Percentiles rank a stretch among this genome's conserved stretches.
phyloP scores from a whole-genome alignment of 768 basidiomycete species.

The Cyclocybe cylindracea region DNA sequence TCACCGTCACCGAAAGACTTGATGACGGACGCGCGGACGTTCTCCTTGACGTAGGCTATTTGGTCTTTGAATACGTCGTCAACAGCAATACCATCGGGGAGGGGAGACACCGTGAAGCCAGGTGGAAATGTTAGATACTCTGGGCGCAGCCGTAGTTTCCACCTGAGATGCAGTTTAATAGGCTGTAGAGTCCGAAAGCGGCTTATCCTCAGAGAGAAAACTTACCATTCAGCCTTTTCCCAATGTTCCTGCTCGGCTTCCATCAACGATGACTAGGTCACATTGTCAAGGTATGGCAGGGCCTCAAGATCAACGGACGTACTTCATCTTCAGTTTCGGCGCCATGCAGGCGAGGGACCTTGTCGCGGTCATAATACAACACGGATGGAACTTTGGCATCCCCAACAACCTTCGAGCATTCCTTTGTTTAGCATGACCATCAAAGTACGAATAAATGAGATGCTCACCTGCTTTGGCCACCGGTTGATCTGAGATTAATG shows the following conservation, averaged over 20 bases:
- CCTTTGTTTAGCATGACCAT: neutral
- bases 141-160: constrained; percentile 24
- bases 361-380: constrained; percentile 33
- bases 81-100: constrained; percentile 19
- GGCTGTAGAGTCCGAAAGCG: neutral
- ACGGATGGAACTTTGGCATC: constrained; percentile 39
- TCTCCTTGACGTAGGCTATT: constrained; percentile 21
- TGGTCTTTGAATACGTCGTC: constrained; percentile 24
- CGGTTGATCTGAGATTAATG: constrained; percentile 6
- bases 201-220: neutral
- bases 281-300: neutral
- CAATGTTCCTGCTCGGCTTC: constrained; percentile 12
- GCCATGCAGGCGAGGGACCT: constrained; percentile 10
- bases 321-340: constrained; percentile 20
- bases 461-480: constrained; percentile 14
- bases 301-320: neutral
- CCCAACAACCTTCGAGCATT: constrained; percentile 4
- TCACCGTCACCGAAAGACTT: constrained; percentile 2
- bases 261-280: constrained; percentile 2
- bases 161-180: constrained; percentile 15
- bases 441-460: neutral
- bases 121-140: constrained; percentile 10
- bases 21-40: constrained; percentile 17
- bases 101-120: constrained; percentile 4
- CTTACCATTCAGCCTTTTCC: constrained; percentile 22